A percentile compares a stretch with the other conserved stretches of the same genome.
These are phyloP conservation scores for Candida lessepsii DNA, from an alignment of 805 yeast genomes.

Conservation along the genomic window DNA sequence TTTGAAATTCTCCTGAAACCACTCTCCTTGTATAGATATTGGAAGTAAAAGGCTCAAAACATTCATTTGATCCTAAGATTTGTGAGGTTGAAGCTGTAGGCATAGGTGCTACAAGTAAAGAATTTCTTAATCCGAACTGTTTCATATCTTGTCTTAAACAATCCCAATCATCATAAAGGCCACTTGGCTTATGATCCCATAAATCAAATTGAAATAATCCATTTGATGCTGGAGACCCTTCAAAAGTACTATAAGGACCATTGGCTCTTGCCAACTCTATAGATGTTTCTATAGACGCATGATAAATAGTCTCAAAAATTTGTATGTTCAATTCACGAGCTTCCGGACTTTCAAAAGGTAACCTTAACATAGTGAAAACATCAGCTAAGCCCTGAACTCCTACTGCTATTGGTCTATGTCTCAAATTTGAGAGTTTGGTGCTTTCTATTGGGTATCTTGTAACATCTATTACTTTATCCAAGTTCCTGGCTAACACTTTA, in stretches of 20 bases:
- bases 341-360: slow-evolving; percentile 82
- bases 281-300: slow-evolving; percentile 87
- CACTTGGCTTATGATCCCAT: slow-evolving; percentile 80
- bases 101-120: slow-evolving; percentile 90
- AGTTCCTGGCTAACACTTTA: slow-evolving; percentile 74
- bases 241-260: slow-evolving; percentile 72
- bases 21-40: slow-evolving; percentile 90
- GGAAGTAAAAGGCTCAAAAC: slow-evolving; percentile 95
- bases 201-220: slow-evolving; percentile 84
- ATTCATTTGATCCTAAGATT: slow-evolving; percentile 89
- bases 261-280: slow-evolving; percentile 67
- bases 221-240: slow-evolving; percentile 87
- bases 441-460: slow-evolving; percentile 80
- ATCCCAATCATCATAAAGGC: slow-evolving; percentile 81
- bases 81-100: slow-evolving; percentile 98
- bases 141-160: slow-evolving; percentile 56
- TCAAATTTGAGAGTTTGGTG: slow-evolving; percentile 72
- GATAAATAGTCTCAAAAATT: slow-evolving; percentile 94
- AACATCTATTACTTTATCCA: slow-evolving; percentile 81
- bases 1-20: slow-evolving; percentile 89
- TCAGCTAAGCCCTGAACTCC: slow-evolving; percentile 99
- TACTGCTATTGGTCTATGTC: slow-evolving; percentile 90
- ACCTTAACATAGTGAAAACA: slow-evolving; percentile 70
- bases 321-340: slow-evolving; percentile 77
- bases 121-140: slow-evolving; percentile 76